A percentile compares a stretch with the other conserved stretches of the same genome.
phyloP scores from a whole-genome alignment of 164 flowering plant species.

The Vitis cinerea region DNA sequence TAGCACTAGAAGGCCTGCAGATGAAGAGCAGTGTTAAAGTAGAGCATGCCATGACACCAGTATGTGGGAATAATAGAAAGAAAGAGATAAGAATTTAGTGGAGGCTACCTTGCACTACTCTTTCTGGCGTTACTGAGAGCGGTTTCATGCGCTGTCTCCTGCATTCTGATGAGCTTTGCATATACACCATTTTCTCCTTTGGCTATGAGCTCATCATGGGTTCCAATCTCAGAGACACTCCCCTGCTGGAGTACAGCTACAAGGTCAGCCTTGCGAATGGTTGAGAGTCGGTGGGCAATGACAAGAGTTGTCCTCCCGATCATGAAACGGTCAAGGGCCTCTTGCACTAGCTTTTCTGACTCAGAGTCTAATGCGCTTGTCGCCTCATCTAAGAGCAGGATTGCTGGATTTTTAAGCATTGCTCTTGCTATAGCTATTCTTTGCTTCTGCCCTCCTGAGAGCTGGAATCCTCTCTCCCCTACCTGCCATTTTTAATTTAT shows the following conservation, averaged over 20 bases:
- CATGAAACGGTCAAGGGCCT: conserved; percentile 96
- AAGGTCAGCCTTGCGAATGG: conserved; percentile 92
- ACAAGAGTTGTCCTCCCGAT: conserved; percentile 95
- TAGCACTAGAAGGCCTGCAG: conserved; percentile 93
- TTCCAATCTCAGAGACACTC: conserved; percentile 81
- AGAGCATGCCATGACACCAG: neutral
- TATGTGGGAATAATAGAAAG: neutral
- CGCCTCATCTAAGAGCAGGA: conserved; percentile 93
- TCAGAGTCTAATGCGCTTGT: conserved; percentile 97
- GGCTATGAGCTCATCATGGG: conserved; percentile 85
- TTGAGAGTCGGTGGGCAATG: conserved; percentile 96
- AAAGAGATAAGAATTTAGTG: neutral
- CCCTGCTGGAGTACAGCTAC: conserved; percentile 96
- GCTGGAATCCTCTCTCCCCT: conserved; percentile 96
- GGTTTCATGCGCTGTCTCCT: conserved; percentile 86
- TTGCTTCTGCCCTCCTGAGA: conserved; percentile 98
- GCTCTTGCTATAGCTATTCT: conserved; percentile 97
- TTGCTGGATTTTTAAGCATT: conserved; percentile 97
- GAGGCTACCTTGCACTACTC: conserved; percentile 86
- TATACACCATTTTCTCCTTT: conserved; percentile 84
- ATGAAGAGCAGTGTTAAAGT: conserved; percentile 4
- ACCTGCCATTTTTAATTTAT: conserved; percentile 62
- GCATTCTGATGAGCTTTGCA: conserved; percentile 91
- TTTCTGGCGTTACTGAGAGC: conserved; percentile 79
- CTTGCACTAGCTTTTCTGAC: conserved; percentile 94